Conservation (phyloP, 371 early-diverging fungal species). For the Actinomortierella wolfii region DNA sequence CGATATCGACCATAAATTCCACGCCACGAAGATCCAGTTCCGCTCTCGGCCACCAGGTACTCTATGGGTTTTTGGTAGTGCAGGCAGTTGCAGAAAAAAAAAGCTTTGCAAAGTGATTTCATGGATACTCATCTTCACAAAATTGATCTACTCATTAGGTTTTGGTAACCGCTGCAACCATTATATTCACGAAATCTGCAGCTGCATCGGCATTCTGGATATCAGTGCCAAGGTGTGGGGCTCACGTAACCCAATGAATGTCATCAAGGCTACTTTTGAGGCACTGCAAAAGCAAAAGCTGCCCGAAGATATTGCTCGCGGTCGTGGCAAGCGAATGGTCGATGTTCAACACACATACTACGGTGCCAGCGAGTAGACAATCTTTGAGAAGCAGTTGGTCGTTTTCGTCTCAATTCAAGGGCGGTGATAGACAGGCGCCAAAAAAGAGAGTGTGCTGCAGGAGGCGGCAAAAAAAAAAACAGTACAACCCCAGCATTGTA, state of each 20-base stretch:
- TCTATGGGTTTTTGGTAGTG: not conserved
- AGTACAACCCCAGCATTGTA: too few relatives aligned
- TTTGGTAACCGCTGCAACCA: conserved; percentile 94
- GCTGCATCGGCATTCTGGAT: conserved; percentile 93
- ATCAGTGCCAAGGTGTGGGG: conserved; percentile 92
- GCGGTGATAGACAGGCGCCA: too few relatives aligned
- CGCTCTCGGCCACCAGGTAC: conserved; percentile 91
- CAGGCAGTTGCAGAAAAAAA: not conserved
- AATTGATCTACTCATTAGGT: conserved; percentile 53
- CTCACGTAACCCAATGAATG: conserved; percentile 95
- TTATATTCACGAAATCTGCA: conserved; percentile 94
- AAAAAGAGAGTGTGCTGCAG: too few relatives aligned
- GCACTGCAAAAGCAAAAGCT: conserved; percentile 86
- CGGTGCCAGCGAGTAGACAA: conserved; percentile 53
- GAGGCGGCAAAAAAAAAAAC: too few relatives aligned
- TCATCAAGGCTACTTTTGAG: conserved; percentile 95
- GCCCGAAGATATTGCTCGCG: conserved; percentile 87
- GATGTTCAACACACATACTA: conserved; percentile 89
- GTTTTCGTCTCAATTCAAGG: not conserved
- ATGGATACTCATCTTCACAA: not conserved
- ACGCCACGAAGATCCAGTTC: conserved; percentile 82
- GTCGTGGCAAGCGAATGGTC: conserved; percentile 87
- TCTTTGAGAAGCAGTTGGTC: not conserved
- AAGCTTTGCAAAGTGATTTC: conserved; percentile 3
- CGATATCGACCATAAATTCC: conserved; percentile 89